Percentiles rank a stretch among this genome's conserved stretches.
These are phyloP conservation scores for Lignosus rhinocerotis DNA, from an alignment of 1,284 basidiomycete genomes.

Conservation along the genomic window DNA sequence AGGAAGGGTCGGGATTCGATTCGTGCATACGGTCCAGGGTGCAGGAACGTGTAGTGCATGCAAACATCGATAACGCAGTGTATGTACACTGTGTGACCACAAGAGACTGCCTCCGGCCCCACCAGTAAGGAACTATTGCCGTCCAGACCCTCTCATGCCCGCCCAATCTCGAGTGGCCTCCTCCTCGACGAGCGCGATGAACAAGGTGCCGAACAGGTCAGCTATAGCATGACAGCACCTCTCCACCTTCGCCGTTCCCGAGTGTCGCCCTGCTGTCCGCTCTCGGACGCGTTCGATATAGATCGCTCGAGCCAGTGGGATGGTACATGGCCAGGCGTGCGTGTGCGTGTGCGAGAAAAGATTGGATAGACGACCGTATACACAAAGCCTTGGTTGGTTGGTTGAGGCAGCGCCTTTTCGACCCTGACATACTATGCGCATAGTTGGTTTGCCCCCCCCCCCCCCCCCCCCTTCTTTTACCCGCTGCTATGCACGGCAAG, in stretches of 20 bases:
- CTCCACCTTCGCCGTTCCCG: not conserved
- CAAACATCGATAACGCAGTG: not conserved
- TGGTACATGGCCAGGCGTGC: not conserved
- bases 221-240: not conserved
- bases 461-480: too few species aligned
- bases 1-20: not conserved
- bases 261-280: not conserved
- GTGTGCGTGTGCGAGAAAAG: not conserved
- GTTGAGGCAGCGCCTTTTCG: too few species aligned
- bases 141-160: not conserved
- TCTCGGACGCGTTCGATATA: not conserved
- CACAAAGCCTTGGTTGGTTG: too few species aligned
- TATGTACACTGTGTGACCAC: not conserved
- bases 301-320: not conserved
- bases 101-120: not conserved
- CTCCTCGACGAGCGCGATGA: not conserved
- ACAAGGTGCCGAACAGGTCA: conserved; percentile 6
- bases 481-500: too few species aligned
- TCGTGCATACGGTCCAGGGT: not conserved
- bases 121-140: not conserved
- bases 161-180: not conserved
- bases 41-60: conserved; percentile 1
- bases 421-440: too few species aligned
- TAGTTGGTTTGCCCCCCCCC: too few species aligned
- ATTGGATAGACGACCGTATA: too few species aligned